Conservation (phyloP, 768 basidiomycete genomes). For the Suillus weaverae region DNA sequence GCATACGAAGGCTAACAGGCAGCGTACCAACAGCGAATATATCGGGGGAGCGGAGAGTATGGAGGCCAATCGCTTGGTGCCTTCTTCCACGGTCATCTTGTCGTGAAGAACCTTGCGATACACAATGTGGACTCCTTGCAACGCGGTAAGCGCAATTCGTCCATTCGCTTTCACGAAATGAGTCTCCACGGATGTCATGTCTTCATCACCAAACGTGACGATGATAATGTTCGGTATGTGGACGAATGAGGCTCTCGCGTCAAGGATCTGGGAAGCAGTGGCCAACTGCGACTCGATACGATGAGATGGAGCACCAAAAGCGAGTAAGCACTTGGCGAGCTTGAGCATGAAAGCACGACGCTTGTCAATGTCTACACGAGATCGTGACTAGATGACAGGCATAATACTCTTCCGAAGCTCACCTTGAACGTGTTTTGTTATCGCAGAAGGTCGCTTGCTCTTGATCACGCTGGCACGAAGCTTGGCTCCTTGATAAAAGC, state of each 20-base stretch:
- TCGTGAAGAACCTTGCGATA: slow-evolving; percentile 89
- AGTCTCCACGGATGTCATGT: slow-evolving; percentile 71
- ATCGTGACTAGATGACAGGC: slow-evolving; percentile 1
- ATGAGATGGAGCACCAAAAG: slow-evolving; percentile 95
- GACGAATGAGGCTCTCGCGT: slow-evolving; percentile 80
- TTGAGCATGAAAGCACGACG: slow-evolving; percentile 78
- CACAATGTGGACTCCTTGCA: slow-evolving; percentile 79
- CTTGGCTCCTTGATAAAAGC: slow-evolving; percentile 32
- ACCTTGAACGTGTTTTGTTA: slow-evolving; percentile 51
- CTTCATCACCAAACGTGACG: slow-evolving; percentile 77
- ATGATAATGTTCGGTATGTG: slow-evolving; percentile 80
- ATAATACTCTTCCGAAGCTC: not conserved
- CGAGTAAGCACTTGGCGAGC: slow-evolving; percentile 83
- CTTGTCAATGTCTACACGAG: slow-evolving; percentile 41
- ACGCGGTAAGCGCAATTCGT: slow-evolving; percentile 76
- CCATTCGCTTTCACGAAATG: slow-evolving; percentile 84
- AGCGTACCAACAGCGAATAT: slow-evolving; percentile 67
- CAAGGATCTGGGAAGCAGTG: slow-evolving; percentile 75
- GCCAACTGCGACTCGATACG: slow-evolving; percentile 86
- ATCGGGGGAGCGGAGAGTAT: slow-evolving; percentile 65
- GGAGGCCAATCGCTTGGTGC: slow-evolving; percentile 62
- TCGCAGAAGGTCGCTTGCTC: slow-evolving; percentile 34
- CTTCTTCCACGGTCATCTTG: slow-evolving; percentile 70
- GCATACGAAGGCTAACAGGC: slow-evolving; percentile 72
- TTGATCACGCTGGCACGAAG: slow-evolving; percentile 31